Conservation (phyloP, 164 flowering plant species). For the Vitis amurensis region DNA sequence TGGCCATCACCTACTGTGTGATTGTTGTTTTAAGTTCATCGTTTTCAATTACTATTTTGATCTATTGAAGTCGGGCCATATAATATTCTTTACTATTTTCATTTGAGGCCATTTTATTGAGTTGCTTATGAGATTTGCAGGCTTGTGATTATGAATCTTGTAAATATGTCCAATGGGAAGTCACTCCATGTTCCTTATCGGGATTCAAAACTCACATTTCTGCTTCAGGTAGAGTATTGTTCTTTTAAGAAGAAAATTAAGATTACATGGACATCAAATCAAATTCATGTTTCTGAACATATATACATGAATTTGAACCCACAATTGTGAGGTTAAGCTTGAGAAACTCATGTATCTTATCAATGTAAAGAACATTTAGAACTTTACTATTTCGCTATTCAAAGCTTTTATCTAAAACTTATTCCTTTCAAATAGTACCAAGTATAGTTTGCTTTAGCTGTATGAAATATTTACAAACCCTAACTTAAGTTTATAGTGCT, state of each 20-base stretch:
- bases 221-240: constrained; percentile 76
- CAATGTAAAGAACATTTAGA: too few relatives aligned
- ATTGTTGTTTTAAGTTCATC: background rate
- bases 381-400: too few relatives aligned
- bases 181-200: constrained; percentile 96
- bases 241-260: background rate
- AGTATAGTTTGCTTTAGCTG: background rate
- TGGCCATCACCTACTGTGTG: background rate
- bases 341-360: too few relatives aligned
- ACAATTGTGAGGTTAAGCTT: too few relatives aligned
- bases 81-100: background rate
- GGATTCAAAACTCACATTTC: constrained; percentile 96
- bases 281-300: too few relatives aligned
- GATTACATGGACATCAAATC: background rate
- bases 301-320: too few relatives aligned
- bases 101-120: background rate
- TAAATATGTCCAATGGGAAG: constrained; percentile 86
- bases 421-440: background rate
- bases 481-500: background rate
- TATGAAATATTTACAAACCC: background rate
- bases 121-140: constrained; percentile 36
- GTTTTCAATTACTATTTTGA: background rate
- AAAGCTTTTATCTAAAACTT: too few relatives aligned
- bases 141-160: constrained; percentile 96
- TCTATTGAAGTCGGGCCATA: background rate